phyloP scores from a whole-genome alignment of 2,329 filamentous ascomycete genomes.

The Fusarium begoniae region DNA sequence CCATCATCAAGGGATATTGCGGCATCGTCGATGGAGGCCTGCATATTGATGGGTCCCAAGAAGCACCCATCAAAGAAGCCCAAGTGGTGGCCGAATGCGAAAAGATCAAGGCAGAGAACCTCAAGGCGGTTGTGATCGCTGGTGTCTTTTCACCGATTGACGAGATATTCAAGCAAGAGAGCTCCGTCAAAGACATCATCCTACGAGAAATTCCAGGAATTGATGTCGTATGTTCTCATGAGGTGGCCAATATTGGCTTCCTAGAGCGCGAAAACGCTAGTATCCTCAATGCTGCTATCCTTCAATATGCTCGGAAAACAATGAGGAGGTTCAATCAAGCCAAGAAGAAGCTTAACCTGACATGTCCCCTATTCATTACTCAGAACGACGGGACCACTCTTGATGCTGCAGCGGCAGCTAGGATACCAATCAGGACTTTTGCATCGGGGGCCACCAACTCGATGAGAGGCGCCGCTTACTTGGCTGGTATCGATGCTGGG shows the following conservation, averaged over 20 bases:
- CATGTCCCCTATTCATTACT: slow-evolving; percentile 56
- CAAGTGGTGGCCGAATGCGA: neutral
- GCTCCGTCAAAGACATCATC: slow-evolving; percentile 43
- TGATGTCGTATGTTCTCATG: slow-evolving; percentile 38
- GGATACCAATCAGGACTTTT: slow-evolving; percentile 60
- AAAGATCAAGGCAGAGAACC: neutral
- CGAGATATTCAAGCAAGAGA: neutral
- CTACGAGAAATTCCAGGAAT: neutral
- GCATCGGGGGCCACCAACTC: slow-evolving; percentile 60
- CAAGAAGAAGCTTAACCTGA: slow-evolving; percentile 52
- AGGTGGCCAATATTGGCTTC: slow-evolving; percentile 51
- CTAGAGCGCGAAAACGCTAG: slow-evolving; percentile 62
- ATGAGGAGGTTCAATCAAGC: slow-evolving; percentile 56
- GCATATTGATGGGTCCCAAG: neutral
- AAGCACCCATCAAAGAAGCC: neutral
- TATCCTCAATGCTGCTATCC: slow-evolving; percentile 62
- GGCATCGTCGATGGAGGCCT: neutral
- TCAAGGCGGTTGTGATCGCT: neutral
- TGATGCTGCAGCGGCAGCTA: slow-evolving; percentile 51
- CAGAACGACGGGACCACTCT: slow-evolving; percentile 61
- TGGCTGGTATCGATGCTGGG: slow-evolving; percentile 44
- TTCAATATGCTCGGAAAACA: slow-evolving; percentile 57
- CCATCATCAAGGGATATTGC: neutral
- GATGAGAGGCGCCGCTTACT: slow-evolving; percentile 60
- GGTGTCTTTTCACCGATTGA: neutral